phyloP scores from a whole-genome alignment of 2,329 filamentous ascomycete species.

The Pseudogymnoascus sp. region DNA sequence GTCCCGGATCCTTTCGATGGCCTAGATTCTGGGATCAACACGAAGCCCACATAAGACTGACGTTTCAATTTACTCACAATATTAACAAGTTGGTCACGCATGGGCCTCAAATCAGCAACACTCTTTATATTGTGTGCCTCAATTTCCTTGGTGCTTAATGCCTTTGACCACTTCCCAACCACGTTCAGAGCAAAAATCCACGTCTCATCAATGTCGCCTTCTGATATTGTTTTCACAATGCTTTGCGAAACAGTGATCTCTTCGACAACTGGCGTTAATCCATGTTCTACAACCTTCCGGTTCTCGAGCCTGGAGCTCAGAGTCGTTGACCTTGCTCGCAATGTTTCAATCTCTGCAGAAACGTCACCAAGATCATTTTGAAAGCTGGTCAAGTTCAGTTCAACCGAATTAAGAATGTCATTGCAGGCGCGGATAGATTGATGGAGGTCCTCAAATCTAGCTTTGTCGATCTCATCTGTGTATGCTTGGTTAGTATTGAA shows the following conservation, averaged over 20 bases:
- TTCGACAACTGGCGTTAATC: constrained; percentile 81
- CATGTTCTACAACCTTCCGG: constrained; percentile 79
- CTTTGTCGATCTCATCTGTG: constrained; percentile 69
- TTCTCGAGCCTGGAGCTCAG: constrained; percentile 84
- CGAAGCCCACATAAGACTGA: constrained; percentile 9
- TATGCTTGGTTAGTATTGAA: constrained; percentile 15
- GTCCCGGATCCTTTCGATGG: constrained; percentile 88
- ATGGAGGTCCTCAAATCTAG: constrained; percentile 85
- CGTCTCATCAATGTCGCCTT: constrained; percentile 80
- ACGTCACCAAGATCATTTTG: constrained; percentile 88
- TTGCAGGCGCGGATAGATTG: constrained; percentile 85
- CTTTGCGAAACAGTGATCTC: constrained; percentile 82
- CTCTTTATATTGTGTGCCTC: constrained; percentile 63
- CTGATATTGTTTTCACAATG: constrained; percentile 76
- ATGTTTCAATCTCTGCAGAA: constrained; percentile 87
- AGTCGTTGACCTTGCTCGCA: constrained; percentile 78
- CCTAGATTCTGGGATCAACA: constrained; percentile 39
- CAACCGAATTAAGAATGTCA: constrained; percentile 85
- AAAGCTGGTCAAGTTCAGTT: constrained; percentile 86
- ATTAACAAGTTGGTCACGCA: constrained; percentile 75
- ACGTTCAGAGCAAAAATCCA: constrained; percentile 82
- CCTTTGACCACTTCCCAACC: constrained; percentile 68
- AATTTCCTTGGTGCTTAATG: constrained; percentile 61
- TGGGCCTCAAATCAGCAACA: constrained; percentile 72
- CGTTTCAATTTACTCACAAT: constrained; percentile 47